A percentile compares a stretch with the other conserved stretches of the same genome.
Conservation (phyloP, 169 alveolate genomes). For the Eimeria maxima region DNA sequence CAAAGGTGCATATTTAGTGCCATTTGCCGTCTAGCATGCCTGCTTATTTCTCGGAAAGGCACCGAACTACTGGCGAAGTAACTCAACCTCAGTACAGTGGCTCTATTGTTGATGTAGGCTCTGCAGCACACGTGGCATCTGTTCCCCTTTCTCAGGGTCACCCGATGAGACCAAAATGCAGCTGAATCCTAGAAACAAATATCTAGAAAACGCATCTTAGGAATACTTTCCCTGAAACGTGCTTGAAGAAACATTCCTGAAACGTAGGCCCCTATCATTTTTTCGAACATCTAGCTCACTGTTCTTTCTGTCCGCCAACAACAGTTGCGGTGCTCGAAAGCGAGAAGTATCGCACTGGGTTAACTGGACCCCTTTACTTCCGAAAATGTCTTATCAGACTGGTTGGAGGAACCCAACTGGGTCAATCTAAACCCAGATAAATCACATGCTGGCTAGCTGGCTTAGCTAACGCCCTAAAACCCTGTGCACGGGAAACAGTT, state of each 20-base stretch:
- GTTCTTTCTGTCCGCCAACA: neutral
- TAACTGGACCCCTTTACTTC: neutral
- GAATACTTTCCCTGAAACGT: too few species aligned
- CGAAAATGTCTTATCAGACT: constrained; percentile 15
- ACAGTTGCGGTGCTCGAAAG: neutral
- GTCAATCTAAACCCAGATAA: neutral
- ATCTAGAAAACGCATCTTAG: too few species aligned
- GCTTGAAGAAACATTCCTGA: neutral
- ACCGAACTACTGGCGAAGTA: neutral
- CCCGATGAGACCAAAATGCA: neutral
- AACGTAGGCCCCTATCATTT: neutral
- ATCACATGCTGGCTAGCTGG: constrained; percentile 50
- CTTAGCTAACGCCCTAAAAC: constrained; percentile 45
- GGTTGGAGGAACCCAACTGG: constrained; percentile 25
- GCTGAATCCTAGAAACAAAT: neutral
- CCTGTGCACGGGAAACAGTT: constrained; percentile 36
- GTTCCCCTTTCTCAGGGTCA: neutral
- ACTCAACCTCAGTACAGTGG: neutral
- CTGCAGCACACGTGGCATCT: neutral
- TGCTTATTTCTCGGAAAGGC: neutral
- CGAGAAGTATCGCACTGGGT: neutral
- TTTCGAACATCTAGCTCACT: neutral
- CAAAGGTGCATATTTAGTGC: neutral
- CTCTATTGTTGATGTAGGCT: too few species aligned
- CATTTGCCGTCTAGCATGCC: neutral